Base-by-base conservation (phyloP, 257 asterid genomes). In the Penstemon davidsonii region DNA sequence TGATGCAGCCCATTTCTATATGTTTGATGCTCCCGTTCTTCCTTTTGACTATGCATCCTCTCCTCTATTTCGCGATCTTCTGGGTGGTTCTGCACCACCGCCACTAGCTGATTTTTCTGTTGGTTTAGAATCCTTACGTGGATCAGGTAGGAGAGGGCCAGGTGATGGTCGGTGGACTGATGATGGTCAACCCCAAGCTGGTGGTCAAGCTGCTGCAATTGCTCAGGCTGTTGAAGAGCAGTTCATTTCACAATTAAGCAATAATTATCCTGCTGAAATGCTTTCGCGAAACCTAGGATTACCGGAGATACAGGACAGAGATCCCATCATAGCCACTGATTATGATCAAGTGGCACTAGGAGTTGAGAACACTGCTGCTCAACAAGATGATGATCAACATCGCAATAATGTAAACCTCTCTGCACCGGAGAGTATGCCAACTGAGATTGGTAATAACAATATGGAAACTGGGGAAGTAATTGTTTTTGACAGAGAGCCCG, bases 161-260 rank as follows among this genome's bases (percentile, higher is more conserved):
- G 96, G 96, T 78, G 99, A 93, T 82, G 99, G 97, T 53, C 90
- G 99, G 77, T 93, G 99, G 99, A 90, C 92, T 45, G 99, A 93
- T 82, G 99, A 90, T 84, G 97, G 99, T 68, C 99, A 90, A 76
- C 97, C 97, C 74, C 99, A 88, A 80, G 96, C 88, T 70, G 95
- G 96, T 68, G 99, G 97, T 74, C 95, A 88, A 82, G 91, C 96
- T 77, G 86, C 90, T 68, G 85, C 84, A 66, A 83, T 93, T 83
- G 99, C 99, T 49, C 96, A 84, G 81, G 91, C 95, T 74, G 88
- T 91, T 68, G 99, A 93, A 85, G 96, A 81, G 74, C 91, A 81
- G 71, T 90, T 93, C 73, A 76, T 93, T 62, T 81, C 88, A 75
- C 92, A 79, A 46, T 78, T 90, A 70, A 80, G 82, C 63, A 75